Percentiles rank a stretch among this genome's conserved stretches.
Conservation (phyloP, 176 grass and related monocot genomes). For the Cenchrus americanus region DNA sequence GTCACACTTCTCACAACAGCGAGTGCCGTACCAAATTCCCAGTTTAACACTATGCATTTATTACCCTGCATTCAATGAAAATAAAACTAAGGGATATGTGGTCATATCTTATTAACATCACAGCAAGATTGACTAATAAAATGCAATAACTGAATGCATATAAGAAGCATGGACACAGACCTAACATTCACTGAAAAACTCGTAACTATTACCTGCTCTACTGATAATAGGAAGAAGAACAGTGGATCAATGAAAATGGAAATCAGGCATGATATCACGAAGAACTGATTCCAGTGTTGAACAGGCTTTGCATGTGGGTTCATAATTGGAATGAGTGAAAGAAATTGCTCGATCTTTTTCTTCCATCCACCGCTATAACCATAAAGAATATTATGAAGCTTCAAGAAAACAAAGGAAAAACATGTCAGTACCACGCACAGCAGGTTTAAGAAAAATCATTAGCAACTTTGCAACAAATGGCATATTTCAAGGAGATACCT, state of each 20-base stretch:
- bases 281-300: conserved; percentile 94
- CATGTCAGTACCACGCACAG: conserved; percentile 27
- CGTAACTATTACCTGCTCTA: conserved; percentile 57
- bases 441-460: neutral
- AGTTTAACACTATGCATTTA: conserved; percentile 88
- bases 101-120: conserved; percentile 29
- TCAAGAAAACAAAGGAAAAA: conserved; percentile 38
- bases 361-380: conserved; percentile 68
- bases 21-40: conserved; percentile 71
- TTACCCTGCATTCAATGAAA: conserved; percentile 47
- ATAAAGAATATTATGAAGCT: conserved; percentile 72
- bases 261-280: conserved; percentile 90
- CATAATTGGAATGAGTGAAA: conserved; percentile 77
- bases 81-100: conserved; percentile 2
- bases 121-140: neutral
- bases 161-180: neutral
- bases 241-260: conserved; percentile 92
- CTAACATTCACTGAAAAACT: neutral
- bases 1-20: conserved; percentile 85
- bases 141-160: neutral
- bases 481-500: conserved; percentile 49
- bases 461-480: neutral
- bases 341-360: conserved; percentile 61
- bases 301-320: conserved; percentile 84
- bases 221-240: conserved; percentile 85